These are phyloP conservation scores for Pseudogymnoascus sp. DNA, from an alignment of 2,329 filamentous ascomycete species.

Conservation along the genomic window DNA sequence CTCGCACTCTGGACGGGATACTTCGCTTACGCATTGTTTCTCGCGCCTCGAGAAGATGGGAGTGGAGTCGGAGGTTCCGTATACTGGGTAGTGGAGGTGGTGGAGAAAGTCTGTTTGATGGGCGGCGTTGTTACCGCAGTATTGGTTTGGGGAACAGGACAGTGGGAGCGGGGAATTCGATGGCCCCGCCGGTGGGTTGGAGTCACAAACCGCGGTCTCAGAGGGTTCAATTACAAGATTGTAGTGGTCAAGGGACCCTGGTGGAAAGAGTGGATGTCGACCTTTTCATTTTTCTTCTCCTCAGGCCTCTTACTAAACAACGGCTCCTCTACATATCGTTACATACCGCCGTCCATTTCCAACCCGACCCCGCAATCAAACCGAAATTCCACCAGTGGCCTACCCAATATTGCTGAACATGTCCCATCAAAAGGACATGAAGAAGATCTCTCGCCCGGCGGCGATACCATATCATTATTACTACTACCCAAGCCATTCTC, in stretches of 20 bases:
- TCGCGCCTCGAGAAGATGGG: conserved; percentile 93
- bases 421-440: conserved; percentile 66
- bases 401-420: conserved; percentile 40
- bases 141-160: conserved; percentile 87
- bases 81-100: conserved; percentile 91
- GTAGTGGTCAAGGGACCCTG: conserved; percentile 77
- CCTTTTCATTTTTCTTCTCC: conserved; percentile 68
- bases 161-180: conserved; percentile 89
- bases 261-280: conserved; percentile 69
- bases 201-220: conserved; percentile 79
- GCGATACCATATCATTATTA: conserved; percentile 84
- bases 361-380: conserved; percentile 37
- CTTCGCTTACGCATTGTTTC: conserved; percentile 84
- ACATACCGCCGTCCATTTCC: conserved; percentile 59
- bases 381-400: conserved; percentile 12
- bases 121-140: conserved; percentile 80
- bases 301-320: conserved; percentile 62
- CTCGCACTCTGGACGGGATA: conserved; percentile 72
- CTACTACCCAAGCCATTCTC: conserved; percentile 92
- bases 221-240: conserved; percentile 92
- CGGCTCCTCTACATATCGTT: conserved; percentile 63
- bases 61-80: conserved; percentile 83
- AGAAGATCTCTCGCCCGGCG: conserved; percentile 82
- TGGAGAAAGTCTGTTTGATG: conserved; percentile 84
- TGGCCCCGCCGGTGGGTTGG: conserved; percentile 91